Conservation (phyloP, 345 rosid genomes). For the Salix caprea region DNA sequence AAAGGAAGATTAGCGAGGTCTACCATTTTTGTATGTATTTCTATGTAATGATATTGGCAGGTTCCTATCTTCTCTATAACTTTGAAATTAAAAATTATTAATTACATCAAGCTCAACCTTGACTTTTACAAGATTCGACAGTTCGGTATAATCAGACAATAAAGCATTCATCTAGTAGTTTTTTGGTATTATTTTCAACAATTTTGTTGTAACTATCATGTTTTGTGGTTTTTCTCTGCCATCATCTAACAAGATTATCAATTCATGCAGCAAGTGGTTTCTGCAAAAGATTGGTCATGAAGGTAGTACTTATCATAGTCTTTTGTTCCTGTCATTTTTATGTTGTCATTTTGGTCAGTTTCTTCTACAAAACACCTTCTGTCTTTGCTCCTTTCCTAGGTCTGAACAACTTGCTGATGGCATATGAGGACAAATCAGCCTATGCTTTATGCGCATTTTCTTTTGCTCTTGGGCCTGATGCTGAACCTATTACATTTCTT, state of each 20-base stretch:
- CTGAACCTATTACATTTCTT: constrained; percentile 63
- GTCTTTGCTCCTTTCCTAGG: constrained; percentile 62
- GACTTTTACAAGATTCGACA: too few relatives aligned
- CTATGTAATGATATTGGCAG: background rate
- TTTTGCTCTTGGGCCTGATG: constrained; percentile 68
- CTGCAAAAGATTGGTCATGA: constrained; percentile 85
- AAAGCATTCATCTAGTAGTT: background rate
- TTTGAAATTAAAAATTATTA: too few relatives aligned
- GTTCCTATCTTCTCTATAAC: too few relatives aligned
- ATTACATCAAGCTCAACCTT: background rate
- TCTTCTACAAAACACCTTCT: constrained; percentile 56
- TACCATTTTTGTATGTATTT: background rate
- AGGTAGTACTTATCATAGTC: constrained; percentile 45
- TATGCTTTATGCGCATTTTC: constrained; percentile 86
- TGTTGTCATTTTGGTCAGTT: constrained; percentile 1
- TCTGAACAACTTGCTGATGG: constrained; percentile 73
- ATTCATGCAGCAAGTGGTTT: constrained; percentile 81
- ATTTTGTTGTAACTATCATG: background rate
- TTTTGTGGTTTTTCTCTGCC: background rate
- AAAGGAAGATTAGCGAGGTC: background rate
- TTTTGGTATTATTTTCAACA: background rate
- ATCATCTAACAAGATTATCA: constrained; percentile 19
- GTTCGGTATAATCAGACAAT: background rate
- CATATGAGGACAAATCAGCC: constrained; percentile 92
- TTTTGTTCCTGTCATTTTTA: background rate